Evolutionary conservation across 495 filamentous ascomycete species (phyloP).

Genomic region (Penicillium manginii): DNA sequence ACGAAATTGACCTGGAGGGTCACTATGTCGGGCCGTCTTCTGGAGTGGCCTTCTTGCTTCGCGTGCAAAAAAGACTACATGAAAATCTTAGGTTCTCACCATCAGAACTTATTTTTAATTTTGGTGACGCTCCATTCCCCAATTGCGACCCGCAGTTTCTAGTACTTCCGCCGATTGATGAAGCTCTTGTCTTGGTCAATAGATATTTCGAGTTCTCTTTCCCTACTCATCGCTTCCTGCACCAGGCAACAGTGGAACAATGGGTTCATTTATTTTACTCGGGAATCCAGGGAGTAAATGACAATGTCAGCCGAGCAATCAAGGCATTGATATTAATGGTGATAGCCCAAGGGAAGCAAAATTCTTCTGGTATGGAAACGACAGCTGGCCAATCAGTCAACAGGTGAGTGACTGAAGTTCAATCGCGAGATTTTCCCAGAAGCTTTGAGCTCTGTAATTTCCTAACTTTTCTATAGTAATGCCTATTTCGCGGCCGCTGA

Average conservation of each 20-base stretch:
- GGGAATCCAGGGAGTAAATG: conserved; percentile 8
- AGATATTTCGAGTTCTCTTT: conserved; percentile 41
- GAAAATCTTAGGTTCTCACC: conserved; percentile 25
- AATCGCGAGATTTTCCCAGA: too few species aligned
- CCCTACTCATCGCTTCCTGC: conserved; percentile 40
- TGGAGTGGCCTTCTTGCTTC: conserved; percentile 36
- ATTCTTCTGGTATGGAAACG: conserved; percentile 9
- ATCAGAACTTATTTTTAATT: conserved; percentile 32
- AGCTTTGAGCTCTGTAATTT: too few species aligned
- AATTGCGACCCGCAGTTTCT: conserved; percentile 28
- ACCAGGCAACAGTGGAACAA: conserved; percentile 22
- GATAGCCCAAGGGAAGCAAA: conserved; percentile 28
- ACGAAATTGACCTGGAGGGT: conserved; percentile 38
- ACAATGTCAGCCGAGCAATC: conserved; percentile 17
- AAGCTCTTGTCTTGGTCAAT: conserved; percentile 26
- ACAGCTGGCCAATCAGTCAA: conserved; percentile 12
- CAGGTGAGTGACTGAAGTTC: background rate
- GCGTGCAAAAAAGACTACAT: conserved; percentile 34
- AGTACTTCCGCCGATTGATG: conserved; percentile 26
- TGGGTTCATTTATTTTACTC: conserved; percentile 29
- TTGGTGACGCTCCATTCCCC: conserved; percentile 35
- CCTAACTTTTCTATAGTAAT: conserved; percentile 8
- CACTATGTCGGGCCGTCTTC: conserved; percentile 42
- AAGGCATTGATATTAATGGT: conserved; percentile 29
- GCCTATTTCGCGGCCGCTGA: conserved; percentile 31